Evolutionary conservation across 2,329 filamentous ascomycete genomes (phyloP).

Genomic region (Nigrograna mackinnonii): DNA sequence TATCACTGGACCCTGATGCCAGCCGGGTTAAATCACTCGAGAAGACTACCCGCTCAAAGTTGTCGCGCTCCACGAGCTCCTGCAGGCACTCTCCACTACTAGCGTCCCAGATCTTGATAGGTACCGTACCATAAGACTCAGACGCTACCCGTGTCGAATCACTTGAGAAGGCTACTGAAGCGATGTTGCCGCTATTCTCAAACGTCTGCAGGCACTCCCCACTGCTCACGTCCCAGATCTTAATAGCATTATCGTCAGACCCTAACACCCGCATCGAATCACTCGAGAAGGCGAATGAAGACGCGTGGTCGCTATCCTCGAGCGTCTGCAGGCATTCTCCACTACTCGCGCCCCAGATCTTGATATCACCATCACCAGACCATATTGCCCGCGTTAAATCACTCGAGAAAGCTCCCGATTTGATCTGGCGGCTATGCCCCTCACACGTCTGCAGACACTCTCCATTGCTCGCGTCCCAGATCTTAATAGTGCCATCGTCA

Average conservation of each 20-base stretch:
- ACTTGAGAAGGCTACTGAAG: constrained; percentile 1
- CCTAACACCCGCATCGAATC: constrained; percentile 17
- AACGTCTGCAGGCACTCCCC: constrained; percentile 15
- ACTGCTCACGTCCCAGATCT: constrained; percentile 18
- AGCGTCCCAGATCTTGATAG: constrained; percentile 20
- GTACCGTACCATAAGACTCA: constrained; percentile 9
- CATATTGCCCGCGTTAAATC: constrained; percentile 16
- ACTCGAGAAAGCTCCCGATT: constrained; percentile 24
- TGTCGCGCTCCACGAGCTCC: constrained; percentile 20
- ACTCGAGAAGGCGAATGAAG: constrained; percentile 25
- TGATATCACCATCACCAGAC: constrained; percentile 15
- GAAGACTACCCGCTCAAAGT: constrained; percentile 7
- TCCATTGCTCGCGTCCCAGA: constrained; percentile 17
- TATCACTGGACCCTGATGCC: constrained; percentile 11
- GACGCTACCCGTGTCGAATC: constrained; percentile 11
- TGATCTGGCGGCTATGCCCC: constrained; percentile 8
- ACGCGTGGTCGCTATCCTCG: constrained; percentile 11
- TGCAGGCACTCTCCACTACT: constrained; percentile 7
- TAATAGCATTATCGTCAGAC: constrained; percentile 15
- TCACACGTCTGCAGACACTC: constrained; percentile 15
- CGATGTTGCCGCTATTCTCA: constrained; percentile 5
- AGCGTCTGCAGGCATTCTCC: constrained; percentile 14
- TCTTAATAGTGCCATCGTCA: constrained; percentile 14
- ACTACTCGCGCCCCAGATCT: constrained; percentile 51
- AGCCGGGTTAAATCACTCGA: constrained; percentile 3